Conservation (phyloP, 441 rosid genomes). For the Adansonia madagascariensis region DNA sequence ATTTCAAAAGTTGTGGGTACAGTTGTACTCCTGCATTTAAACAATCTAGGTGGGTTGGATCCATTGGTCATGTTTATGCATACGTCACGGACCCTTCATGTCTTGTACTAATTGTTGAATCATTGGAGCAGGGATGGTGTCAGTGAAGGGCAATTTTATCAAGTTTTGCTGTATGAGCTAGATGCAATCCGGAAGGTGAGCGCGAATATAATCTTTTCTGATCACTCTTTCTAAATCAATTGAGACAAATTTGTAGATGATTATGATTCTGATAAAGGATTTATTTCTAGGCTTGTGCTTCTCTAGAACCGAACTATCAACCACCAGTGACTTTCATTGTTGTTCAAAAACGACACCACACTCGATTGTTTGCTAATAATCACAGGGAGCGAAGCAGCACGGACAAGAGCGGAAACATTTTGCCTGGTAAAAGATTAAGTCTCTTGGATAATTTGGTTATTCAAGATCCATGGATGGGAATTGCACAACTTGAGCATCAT, state of each 20-base stretch:
- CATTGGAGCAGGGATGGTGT: conserved; percentile 81
- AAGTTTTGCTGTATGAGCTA: conserved; percentile 86
- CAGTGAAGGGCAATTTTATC: conserved; percentile 98
- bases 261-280: conserved; percentile 17
- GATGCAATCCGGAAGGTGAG: conserved; percentile 94
- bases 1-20: not conserved
- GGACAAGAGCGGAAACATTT: conserved; percentile 86
- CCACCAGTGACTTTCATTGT: conserved; percentile 94
- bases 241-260: not conserved
- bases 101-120: conserved; percentile 9
- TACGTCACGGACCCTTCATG: not conserved
- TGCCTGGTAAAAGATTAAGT: conserved; percentile 62
- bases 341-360: conserved; percentile 95
- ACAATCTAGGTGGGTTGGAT: not conserved
- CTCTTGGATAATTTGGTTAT: not conserved
- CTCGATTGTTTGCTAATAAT: conserved; percentile 88
- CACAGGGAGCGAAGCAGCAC: conserved; percentile 88
- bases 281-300: conserved; percentile 80
- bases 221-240: not conserved
- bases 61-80: not conserved
- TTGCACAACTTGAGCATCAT: not conserved
- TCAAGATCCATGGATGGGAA: not conserved
- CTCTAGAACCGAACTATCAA: conserved; percentile 95
- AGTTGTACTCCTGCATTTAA: conserved; percentile 6
- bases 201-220: not conserved